Conservation (phyloP, 2,329 filamentous ascomycete genomes). For the Pseudocercospora macadamiae region DNA sequence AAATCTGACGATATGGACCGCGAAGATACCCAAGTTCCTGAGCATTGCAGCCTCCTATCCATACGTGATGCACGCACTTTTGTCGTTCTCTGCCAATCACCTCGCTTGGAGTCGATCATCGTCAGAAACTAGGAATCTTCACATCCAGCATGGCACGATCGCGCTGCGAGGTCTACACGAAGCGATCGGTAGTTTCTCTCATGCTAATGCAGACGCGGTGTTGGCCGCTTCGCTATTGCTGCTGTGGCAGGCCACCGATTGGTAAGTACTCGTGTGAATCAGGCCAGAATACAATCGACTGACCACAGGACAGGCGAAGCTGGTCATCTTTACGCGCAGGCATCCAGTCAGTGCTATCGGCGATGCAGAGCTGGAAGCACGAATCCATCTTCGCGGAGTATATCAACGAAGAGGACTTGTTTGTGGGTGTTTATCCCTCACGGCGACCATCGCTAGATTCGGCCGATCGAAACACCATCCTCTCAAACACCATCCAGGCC, state of each 20-base stretch:
- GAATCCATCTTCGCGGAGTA: conserved; percentile 84
- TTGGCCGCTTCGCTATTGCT: conserved; percentile 88
- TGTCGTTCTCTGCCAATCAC: conserved; percentile 93
- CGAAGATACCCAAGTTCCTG: conserved; percentile 89
- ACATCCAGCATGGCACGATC: conserved; percentile 83
- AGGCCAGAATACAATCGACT: not conserved
- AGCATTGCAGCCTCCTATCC: conserved; percentile 77
- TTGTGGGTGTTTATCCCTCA: conserved; percentile 27
- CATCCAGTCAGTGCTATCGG: conserved; percentile 84
- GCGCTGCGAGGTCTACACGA: conserved; percentile 87
- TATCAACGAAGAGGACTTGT: conserved; percentile 69
- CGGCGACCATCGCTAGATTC: conserved; percentile 25
- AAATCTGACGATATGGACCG: conserved; percentile 88
- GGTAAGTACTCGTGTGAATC: conserved; percentile 62
- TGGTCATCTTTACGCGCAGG: conserved; percentile 94
- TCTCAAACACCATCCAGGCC: conserved; percentile 47
- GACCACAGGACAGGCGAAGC: conserved; percentile 65
- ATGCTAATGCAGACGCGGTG: conserved; percentile 85
- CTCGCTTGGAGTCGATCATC: conserved; percentile 88
- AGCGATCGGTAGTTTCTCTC: conserved; percentile 81
- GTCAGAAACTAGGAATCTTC: conserved; percentile 80
- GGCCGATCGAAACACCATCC: conserved; percentile 31
- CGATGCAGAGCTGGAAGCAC: conserved; percentile 87
- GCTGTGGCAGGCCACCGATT: conserved; percentile 95
- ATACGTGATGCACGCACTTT: conserved; percentile 91